Conservation (phyloP, 306 rosid genomes). For the Psophocarpus tetragonolobus region DNA sequence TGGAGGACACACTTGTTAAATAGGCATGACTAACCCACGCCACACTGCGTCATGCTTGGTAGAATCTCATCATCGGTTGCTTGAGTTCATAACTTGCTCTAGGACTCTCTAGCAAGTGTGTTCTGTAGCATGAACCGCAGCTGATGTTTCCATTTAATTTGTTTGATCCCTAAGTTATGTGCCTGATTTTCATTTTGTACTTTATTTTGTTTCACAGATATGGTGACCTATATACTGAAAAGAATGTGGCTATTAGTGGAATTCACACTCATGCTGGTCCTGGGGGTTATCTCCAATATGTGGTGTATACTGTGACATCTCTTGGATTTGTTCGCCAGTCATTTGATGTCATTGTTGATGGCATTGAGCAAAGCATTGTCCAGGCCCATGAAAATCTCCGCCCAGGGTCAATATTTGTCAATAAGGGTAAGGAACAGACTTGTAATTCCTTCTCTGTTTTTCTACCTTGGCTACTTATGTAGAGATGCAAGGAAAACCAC, state of each 20-base stretch:
- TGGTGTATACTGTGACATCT: slow-evolving; percentile 83
- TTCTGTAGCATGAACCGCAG: neutral
- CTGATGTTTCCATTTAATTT: slow-evolving; percentile 18
- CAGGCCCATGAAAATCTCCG: slow-evolving; percentile 86
- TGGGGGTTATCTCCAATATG: slow-evolving; percentile 95
- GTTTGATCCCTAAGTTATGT: neutral
- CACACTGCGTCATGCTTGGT: neutral
- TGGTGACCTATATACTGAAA: slow-evolving; percentile 82
- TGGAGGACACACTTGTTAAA: neutral
- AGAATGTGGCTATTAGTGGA: slow-evolving; percentile 95
- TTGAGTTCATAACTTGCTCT: neutral
- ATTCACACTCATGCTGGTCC: slow-evolving; percentile 98
- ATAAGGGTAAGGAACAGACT: slow-evolving; percentile 60
- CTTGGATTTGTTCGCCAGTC: slow-evolving; percentile 96
- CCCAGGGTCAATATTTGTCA: slow-evolving; percentile 84
- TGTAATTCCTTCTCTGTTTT: neutral
- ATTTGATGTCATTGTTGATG: slow-evolving; percentile 88
- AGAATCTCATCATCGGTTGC: neutral
- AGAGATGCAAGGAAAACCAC: neutral
- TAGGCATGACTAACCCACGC: neutral
- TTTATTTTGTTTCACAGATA: slow-evolving; percentile 60
- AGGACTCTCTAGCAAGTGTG: neutral
- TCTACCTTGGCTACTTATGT: slow-evolving; percentile 9
- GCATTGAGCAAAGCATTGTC: slow-evolving; percentile 78
- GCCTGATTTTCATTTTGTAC: slow-evolving; percentile 33